Evolutionary conservation across 2,329 filamentous ascomycete species (phyloP), one percentile per base, ranked within the genome.

Genomic region (Trematosphaeria pertusa): DNA sequence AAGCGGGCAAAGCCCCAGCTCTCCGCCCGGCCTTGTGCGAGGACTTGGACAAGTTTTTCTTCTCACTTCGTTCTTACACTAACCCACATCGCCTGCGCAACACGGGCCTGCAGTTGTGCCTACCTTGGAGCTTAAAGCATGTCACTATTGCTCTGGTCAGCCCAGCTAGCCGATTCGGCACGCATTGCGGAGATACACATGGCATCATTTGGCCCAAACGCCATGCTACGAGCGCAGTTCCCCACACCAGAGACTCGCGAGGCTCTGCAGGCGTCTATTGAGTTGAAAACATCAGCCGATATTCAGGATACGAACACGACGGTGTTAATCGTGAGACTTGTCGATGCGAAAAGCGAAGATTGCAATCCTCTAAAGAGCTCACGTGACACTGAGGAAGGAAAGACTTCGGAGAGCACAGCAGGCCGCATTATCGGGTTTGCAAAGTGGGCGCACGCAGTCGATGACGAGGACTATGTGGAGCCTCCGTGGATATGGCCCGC

Each of bases 171-270:
- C 24, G 24, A 28, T 28, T 28, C 24, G 24, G 24, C 24, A 19
- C 47, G 50, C n/a, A 34, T 51, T 18, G 33, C 42, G 18, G 42
- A 37, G 18, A 37, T 45, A 5, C 34, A 45, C 18, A 37, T 45
- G 42, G 34, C 33, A 11, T 33, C 42, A 6, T 45, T 45, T 19
- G 42, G 22, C 5, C 24, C 20, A n/a, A 45, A 45, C 20, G 17
- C 19, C 6, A 45, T 45, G 42, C 19, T 45, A 10, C 34, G 17
- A 4, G 42, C 42, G 17, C 42, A 45, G 21, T 45, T 38, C 20
- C 42, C 42, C 7, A 10, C 42, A 8, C 20, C 19, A 20, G 24
- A 18, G 5, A 24, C 36, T 39, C 42, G 42, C 9, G 10, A 38
- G 9, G 34, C 10, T 10, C 30, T 45, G 10, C 19, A 45, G 28